Percentiles rank a stretch among this genome's conserved stretches.
phyloP scores from a whole-genome alignment of 2,329 filamentous ascomycete genomes.

The Ophiostoma perfectum region DNA sequence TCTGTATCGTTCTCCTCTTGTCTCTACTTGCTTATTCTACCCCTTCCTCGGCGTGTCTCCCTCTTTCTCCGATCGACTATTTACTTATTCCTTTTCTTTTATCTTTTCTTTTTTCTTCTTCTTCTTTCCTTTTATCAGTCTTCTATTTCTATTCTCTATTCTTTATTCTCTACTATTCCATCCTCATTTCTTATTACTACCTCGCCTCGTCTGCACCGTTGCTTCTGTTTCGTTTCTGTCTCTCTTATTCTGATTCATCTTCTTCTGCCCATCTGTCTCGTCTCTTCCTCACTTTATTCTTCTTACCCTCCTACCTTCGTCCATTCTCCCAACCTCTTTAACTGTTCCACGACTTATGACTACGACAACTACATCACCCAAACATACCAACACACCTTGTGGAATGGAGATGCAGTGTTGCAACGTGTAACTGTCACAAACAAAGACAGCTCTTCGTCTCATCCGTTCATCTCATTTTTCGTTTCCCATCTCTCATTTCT shows the following conservation, averaged over 20 bases:
- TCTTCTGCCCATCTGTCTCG: background rate
- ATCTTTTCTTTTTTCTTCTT: background rate
- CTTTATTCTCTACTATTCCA: background rate
- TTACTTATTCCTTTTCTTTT: background rate
- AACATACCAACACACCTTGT: background rate
- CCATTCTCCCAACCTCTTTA: background rate
- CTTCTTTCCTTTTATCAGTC: background rate
- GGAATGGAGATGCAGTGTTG: slow-evolving; percentile 14
- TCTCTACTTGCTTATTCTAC: slow-evolving; percentile 2
- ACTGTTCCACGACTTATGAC: background rate
- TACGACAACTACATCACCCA: background rate
- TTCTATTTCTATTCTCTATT: background rate
- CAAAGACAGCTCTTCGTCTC: slow-evolving; percentile 16
- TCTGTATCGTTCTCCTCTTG: background rate
- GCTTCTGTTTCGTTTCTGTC: background rate
- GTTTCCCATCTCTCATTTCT: background rate
- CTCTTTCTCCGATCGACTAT: slow-evolving; percentile 1
- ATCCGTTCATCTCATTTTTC: background rate
- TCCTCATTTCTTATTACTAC: background rate
- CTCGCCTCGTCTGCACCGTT: background rate
- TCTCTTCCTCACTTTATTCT: background rate
- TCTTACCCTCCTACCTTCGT: background rate
- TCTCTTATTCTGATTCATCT: background rate
- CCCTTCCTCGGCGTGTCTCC: slow-evolving; percentile 10
- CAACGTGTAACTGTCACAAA: slow-evolving; percentile 23